Percentiles rank a stretch among this genome's conserved stretches.
Conservation (phyloP, 768 basidiomycete species). For the Termitomyces sp. region DNA sequence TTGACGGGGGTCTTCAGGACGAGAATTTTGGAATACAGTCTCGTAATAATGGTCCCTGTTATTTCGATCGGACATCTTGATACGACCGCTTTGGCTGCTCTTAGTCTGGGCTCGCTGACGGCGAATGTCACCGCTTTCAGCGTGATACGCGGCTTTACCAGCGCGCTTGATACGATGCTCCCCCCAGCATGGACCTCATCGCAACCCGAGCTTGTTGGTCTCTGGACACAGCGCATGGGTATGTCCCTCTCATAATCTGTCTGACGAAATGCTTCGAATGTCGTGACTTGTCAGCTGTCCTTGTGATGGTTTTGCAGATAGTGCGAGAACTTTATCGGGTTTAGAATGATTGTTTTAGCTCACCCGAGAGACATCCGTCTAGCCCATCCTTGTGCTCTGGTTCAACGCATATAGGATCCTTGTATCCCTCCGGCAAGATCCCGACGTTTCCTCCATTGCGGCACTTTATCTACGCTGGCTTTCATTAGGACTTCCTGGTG, state of each 20-base stretch:
- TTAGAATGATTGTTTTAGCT: neutral
- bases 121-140: conserved; percentile 71
- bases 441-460: conserved; percentile 75
- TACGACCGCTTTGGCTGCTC: conserved; percentile 81
- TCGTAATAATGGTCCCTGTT: conserved; percentile 77
- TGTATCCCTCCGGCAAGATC: conserved; percentile 69
- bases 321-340: conserved; percentile 31
- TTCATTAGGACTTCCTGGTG: conserved; percentile 69
- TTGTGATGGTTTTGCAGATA: conserved; percentile 46
- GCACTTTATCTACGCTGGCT: conserved; percentile 70
- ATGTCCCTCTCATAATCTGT: neutral
- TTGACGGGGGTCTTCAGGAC: conserved; percentile 37
- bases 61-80: conserved; percentile 87
- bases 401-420: conserved; percentile 76
- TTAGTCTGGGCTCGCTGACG: conserved; percentile 68
- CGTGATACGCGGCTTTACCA: conserved; percentile 74
- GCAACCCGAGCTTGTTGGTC: conserved; percentile 81
- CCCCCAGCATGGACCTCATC: conserved; percentile 92
- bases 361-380: conserved; percentile 24
- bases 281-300: conserved; percentile 37
- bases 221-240: conserved; percentile 90
- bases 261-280: neutral
- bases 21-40: conserved; percentile 78
- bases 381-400: conserved; percentile 68
- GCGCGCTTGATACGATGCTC: conserved; percentile 87